Evolutionary conservation across 768 basidiomycete species (phyloP), one percentile per base, ranked within the genome.

Genomic region (Panaeolus cyanescens): DNA sequence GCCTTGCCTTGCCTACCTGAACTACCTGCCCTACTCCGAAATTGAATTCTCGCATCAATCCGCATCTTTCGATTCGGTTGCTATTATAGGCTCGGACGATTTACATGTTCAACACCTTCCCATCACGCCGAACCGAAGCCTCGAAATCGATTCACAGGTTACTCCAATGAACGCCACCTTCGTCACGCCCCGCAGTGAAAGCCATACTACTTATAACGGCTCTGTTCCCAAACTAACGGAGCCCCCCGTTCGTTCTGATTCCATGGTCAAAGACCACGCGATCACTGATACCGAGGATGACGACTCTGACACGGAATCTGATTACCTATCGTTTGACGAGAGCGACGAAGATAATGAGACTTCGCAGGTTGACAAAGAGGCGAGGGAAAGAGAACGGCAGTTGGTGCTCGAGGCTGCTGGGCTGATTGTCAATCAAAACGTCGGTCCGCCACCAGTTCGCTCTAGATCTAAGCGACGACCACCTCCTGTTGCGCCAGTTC

Each of bases 351-450:
- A 73, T 12, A 71, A 67, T 15, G 72, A 76, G 33, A 80, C 83
- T 50, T 50, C 25, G n/a, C 45, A 50, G 64, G 80, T 80, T 31
- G 79, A 78, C 37, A 82, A 79, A 40, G 85, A 88, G 57, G 83
- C 85, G 17, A 85, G 92, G 31, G 93, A 88, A 59, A 75, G 83
- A 17, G 95, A 96, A 70, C 81, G 93, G 20, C 86, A 86, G 65
- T 83, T 89, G 19, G 93, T 97, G 6, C 77, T 98, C n/a, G 87
- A 93, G 69, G 91, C 93, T 0, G 95, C 95, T 0, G 96, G 96
- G 2, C 77, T 97, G 25, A 86, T 93, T 59, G 82, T 96, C 50
- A 87, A 89, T 64, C 75, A 83, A 34, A 85, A 87, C 60, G 80
- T 81, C 15, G 80, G 80, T 40, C 79, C 83, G 2, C 86, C 80